Evolutionary conservation across 225 moss, liverwort and hornwort genomes (phyloP).

Genomic region (Antitrichia curtipendula): DNA sequence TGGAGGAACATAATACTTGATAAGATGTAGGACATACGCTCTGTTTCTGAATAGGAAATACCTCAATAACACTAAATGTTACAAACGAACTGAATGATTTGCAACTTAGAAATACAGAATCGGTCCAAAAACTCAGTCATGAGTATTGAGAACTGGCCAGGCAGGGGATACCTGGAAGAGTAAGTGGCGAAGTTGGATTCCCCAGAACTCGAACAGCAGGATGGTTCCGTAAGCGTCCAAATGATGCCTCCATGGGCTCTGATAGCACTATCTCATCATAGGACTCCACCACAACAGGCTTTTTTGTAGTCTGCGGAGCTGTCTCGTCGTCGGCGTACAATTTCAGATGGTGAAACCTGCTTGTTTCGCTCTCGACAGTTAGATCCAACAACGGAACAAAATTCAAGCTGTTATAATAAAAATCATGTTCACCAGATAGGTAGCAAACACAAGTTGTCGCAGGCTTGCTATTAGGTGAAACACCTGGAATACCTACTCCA

Average conservation of each 20-base stretch:
- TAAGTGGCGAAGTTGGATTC: conserved; percentile 16
- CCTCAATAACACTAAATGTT: neutral
- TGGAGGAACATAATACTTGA: neutral
- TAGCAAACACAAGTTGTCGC: neutral
- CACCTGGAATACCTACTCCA: neutral
- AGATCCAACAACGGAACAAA: neutral
- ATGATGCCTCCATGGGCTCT: conserved; percentile 86
- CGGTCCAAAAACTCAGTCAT: neutral
- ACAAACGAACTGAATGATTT: neutral
- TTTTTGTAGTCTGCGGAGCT: conserved; percentile 82
- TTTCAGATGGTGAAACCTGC: conserved; percentile 94
- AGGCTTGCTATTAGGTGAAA: neutral
- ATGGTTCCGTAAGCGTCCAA: conserved; percentile 50
- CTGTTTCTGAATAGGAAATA: neutral
- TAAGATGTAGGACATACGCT: neutral
- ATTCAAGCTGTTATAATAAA: neutral
- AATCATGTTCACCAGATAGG: neutral
- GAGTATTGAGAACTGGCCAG: neutral
- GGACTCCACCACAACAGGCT: conserved; percentile 87
- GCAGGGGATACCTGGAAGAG: conserved; percentile 22
- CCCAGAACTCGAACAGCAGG: conserved; percentile 50
- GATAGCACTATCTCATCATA: conserved; percentile 91
- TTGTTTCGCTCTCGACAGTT: neutral
- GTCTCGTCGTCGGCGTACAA: conserved; percentile 89
- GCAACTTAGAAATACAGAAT: neutral